A percentile compares a stretch with the other conserved stretches of the same genome.
Conservation (phyloP, 2,329 filamentous ascomycete genomes). For the Tolypocladium nubicola region DNA sequence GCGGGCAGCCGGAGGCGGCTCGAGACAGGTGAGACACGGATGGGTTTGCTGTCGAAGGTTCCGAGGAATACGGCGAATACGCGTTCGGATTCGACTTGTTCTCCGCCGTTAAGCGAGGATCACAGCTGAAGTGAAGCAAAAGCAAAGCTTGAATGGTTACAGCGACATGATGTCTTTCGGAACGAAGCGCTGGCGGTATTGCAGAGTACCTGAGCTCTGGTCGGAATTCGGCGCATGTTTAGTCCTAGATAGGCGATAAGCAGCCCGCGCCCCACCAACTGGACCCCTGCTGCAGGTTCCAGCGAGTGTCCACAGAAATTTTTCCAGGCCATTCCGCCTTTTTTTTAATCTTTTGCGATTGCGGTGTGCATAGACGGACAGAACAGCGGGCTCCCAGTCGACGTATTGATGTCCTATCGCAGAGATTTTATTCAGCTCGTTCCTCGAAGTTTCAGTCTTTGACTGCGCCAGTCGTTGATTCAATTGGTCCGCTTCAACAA, state of each 20-base stretch:
- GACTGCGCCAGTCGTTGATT: background rate
- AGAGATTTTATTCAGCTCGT: background rate
- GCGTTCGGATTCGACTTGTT: background rate
- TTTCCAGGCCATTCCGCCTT: conserved; percentile 1
- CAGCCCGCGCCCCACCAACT: conserved; percentile 3
- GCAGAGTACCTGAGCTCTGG: background rate
- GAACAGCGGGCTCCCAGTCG: background rate
- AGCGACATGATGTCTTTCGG: background rate
- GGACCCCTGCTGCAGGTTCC: background rate
- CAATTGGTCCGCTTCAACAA: conserved; percentile 1
- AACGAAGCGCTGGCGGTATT: background rate
- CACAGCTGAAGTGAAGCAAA: background rate
- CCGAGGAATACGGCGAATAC: background rate
- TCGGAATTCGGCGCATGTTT: conserved; percentile 8
- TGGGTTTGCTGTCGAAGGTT: background rate
- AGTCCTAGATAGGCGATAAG: conserved; percentile 9
- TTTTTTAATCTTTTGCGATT: background rate
- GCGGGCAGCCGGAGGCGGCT: background rate
- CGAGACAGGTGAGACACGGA: background rate
- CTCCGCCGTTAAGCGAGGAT: background rate
- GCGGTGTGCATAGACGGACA: background rate
- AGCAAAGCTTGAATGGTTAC: background rate
- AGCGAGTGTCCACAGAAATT: conserved; percentile 3
- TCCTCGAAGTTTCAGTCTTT: background rate
- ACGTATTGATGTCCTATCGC: background rate